Percentiles rank a stretch among this genome's conserved stretches.
phyloP scores from a whole-genome alignment of 176 grass and related monocot genomes.

The Ampelocalamus luodianensis region DNA sequence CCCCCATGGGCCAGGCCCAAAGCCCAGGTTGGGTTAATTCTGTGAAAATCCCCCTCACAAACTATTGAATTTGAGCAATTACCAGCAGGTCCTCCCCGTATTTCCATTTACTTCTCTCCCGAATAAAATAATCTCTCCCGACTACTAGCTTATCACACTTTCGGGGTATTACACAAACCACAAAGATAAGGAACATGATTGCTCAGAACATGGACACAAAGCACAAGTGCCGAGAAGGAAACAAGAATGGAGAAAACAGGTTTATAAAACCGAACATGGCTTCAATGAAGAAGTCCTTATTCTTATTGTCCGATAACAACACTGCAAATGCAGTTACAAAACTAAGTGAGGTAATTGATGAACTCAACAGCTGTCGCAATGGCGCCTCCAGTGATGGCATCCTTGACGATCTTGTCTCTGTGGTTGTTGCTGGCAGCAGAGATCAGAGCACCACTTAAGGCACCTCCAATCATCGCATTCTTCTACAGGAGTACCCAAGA shows the following conservation, averaged over 20 bases:
- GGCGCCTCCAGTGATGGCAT: slow-evolving; percentile 73
- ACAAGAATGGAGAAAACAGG: not conserved
- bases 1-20: no score
- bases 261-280: slow-evolving; percentile 8
- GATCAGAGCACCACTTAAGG: slow-evolving; percentile 63
- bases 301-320: slow-evolving; percentile 16
- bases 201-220: not conserved
- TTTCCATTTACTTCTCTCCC: no score
- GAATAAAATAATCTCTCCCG: no score
- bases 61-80: no score
- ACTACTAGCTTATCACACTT: no score
- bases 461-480: slow-evolving; percentile 76
- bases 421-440: slow-evolving; percentile 59
- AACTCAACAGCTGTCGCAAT: slow-evolving; percentile 76
- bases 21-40: no score
- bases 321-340: slow-evolving; percentile 11
- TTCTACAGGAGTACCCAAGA: slow-evolving; percentile 49
- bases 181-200: slow-evolving; percentile 2
- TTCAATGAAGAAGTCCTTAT: slow-evolving; percentile 38
- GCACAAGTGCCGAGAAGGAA: not conserved
- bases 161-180: no score
- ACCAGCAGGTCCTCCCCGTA: no score
- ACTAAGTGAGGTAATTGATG: slow-evolving; percentile 70
- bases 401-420: slow-evolving; percentile 66
- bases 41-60: no score